phyloP scores from a whole-genome alignment of 2,329 filamentous ascomycete genomes.

The Graphilbum ipis-grandicollis region DNA sequence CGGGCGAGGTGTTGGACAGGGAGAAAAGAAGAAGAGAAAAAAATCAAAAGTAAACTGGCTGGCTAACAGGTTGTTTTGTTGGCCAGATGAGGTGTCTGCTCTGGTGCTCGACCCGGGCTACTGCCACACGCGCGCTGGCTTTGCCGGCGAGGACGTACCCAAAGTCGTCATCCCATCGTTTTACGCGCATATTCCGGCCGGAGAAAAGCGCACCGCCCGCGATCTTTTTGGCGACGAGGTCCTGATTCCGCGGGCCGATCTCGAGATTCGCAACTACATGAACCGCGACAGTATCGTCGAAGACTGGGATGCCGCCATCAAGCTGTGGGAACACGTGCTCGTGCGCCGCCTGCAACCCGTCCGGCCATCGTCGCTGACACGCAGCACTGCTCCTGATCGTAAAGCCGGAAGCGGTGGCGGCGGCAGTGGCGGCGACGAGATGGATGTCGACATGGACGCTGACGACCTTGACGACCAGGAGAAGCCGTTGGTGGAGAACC shows the following conservation, averaged over 20 bases:
- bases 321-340: constrained; percentile 85
- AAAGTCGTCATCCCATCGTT: constrained; percentile 85
- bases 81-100: constrained; percentile 97
- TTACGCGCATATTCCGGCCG: constrained; percentile 45
- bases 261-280: constrained; percentile 88
- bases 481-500: constrained; percentile 75
- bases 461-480: constrained; percentile 43
- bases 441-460: constrained; percentile 36
- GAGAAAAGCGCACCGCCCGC: constrained; percentile 27
- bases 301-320: constrained; percentile 84
- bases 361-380: constrained; percentile 16
- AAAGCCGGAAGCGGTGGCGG: constrained; percentile 14
- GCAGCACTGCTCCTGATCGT: not conserved
- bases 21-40: not conserved
- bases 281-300: constrained; percentile 76
- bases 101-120: constrained; percentile 93
- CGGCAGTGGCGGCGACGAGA: constrained; percentile 51
- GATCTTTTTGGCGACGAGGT: constrained; percentile 81
- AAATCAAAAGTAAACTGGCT: too few species aligned
- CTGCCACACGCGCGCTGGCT: constrained; percentile 79
- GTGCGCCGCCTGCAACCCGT: constrained; percentile 72
- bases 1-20: not conserved
- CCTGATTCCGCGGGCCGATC: constrained; percentile 55
- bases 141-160: constrained; percentile 92
- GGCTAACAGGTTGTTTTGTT: too few species aligned